Percentiles rank a stretch among this genome's conserved stretches.
Evolutionary conservation across 805 yeast species (phyloP).

Genomic region (Myxozyma melibiosi): DNA sequence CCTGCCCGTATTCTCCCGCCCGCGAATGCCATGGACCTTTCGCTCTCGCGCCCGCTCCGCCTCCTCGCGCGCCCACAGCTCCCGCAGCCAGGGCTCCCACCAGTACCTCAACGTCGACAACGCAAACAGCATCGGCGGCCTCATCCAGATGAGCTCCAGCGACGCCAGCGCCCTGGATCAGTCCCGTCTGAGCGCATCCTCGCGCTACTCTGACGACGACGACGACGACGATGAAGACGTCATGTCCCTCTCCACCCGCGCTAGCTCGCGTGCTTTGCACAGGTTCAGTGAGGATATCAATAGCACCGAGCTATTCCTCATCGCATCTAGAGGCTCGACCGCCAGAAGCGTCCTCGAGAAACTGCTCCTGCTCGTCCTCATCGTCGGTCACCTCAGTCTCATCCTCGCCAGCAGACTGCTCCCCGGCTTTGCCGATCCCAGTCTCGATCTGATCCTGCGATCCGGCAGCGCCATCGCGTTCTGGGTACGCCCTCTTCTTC

Average conservation of each 20-base stretch:
- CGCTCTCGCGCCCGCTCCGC: not conserved
- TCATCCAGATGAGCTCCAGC: too few species aligned
- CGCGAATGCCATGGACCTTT: slow-evolving; percentile 4
- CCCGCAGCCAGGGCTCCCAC: not conserved
- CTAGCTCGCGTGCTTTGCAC: too few species aligned
- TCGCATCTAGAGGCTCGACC: too few species aligned
- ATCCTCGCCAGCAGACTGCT: not conserved
- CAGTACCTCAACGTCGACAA: not conserved
- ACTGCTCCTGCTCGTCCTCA: not conserved
- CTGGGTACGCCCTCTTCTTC: slow-evolving; percentile 1
- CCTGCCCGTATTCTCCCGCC: too few species aligned
- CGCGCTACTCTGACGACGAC: too few species aligned
- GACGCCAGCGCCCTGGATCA: too few species aligned
- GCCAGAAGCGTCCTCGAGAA: too few species aligned
- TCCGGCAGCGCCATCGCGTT: not conserved
- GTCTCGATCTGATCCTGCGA: not conserved
- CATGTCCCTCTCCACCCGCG: slow-evolving; percentile 1
- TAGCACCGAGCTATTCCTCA: too few species aligned
- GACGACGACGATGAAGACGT: too few species aligned
- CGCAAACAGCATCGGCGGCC: slow-evolving; percentile 5
- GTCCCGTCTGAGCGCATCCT: slow-evolving; percentile 1
- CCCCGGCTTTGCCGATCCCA: not conserved
- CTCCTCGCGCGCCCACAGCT: not conserved
- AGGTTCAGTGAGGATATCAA: too few species aligned
- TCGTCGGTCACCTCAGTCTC: not conserved